Percentiles rank a stretch among this genome's conserved stretches.
These are phyloP conservation scores for Austroboletus festivus DNA, from an alignment of 768 basidiomycete species.

Conservation along the genomic window DNA sequence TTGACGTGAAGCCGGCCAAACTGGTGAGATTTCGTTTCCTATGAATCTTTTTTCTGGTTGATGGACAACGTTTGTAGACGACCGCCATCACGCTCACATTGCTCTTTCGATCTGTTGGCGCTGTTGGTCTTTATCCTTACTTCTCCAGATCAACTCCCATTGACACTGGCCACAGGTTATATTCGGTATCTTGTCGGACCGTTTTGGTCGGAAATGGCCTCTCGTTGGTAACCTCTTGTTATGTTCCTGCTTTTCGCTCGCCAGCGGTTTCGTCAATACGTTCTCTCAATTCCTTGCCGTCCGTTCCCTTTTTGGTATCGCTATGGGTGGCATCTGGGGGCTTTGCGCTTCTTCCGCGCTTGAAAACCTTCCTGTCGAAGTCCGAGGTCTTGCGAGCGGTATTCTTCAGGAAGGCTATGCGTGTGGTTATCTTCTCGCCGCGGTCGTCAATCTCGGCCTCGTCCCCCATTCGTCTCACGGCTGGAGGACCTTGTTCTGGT, in stretches of 20 bases:
- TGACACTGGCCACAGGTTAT: constrained; percentile 39
- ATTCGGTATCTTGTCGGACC: constrained; percentile 84
- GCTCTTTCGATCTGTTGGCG: constrained; percentile 82
- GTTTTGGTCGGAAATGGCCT: constrained; percentile 94
- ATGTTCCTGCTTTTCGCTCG: constrained; percentile 70
- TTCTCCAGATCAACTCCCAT: neutral
- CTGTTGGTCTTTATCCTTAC: constrained; percentile 35
- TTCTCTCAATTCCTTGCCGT: constrained; percentile 79
- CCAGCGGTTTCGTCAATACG: constrained; percentile 75
- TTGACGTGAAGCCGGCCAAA: constrained; percentile 37
- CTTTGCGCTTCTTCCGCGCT: constrained; percentile 77
- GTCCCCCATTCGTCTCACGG: constrained; percentile 34
- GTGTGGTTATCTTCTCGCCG: constrained; percentile 79
- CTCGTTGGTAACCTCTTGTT: constrained; percentile 73
- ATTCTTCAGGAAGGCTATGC: constrained; percentile 89
- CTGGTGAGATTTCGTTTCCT: constrained; percentile 38
- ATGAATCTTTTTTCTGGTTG: neutral
- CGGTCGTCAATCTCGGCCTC: constrained; percentile 73
- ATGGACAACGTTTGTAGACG: constrained; percentile 38
- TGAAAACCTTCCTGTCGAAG: constrained; percentile 84
- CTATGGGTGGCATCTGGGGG: constrained; percentile 91
- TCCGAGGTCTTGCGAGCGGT: constrained; percentile 82
- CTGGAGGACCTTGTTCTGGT: constrained; percentile 86
- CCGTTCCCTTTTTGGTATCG: constrained; percentile 80
- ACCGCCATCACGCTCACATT: constrained; percentile 89